Evolutionary conservation across 83 land plant species (phyloP).

Genomic region (Diphasiastrum complanatum): DNA sequence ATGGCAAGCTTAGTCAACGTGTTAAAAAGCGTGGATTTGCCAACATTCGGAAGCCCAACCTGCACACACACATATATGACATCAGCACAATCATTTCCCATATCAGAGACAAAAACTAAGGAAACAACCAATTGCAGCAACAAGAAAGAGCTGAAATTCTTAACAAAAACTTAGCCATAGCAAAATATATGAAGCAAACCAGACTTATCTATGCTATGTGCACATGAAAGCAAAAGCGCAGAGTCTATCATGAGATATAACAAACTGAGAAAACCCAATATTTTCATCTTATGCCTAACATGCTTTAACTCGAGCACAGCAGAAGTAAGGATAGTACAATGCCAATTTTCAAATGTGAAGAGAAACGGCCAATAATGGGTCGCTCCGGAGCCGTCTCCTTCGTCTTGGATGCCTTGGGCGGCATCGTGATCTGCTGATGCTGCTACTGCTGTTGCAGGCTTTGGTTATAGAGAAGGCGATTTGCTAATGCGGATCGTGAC

Average conservation of each 20-base stretch:
- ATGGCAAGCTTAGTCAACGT: constrained; percentile 94
- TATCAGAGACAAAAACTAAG: not conserved
- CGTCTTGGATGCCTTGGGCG: constrained; percentile 71
- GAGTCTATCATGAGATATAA: too few relatives aligned
- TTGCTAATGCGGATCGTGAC: not conserved
- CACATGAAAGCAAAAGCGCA: too few relatives aligned
- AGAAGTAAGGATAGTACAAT: constrained; percentile 45
- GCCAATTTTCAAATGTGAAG: constrained; percentile 98
- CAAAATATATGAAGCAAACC: too few relatives aligned
- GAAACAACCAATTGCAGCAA: not conserved
- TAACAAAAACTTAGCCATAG: too few relatives aligned
- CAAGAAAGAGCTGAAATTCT: not conserved
- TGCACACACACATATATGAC: constrained; percentile 20
- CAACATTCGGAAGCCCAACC: constrained; percentile 99
- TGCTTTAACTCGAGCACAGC: not conserved
- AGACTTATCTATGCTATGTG: too few relatives aligned
- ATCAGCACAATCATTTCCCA: not conserved
- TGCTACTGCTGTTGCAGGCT: not conserved
- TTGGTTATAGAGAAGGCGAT: not conserved
- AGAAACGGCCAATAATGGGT: constrained; percentile 92
- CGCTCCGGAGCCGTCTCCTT: constrained; percentile 82
- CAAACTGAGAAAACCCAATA: not conserved
- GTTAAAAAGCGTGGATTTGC: constrained; percentile 97
- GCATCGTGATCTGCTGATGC: too few relatives aligned
- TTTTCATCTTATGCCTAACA: too few relatives aligned